These are phyloP conservation scores for Kwoniella shivajii DNA, from an alignment of 1,284 basidiomycete species.

Conservation along the genomic window DNA sequence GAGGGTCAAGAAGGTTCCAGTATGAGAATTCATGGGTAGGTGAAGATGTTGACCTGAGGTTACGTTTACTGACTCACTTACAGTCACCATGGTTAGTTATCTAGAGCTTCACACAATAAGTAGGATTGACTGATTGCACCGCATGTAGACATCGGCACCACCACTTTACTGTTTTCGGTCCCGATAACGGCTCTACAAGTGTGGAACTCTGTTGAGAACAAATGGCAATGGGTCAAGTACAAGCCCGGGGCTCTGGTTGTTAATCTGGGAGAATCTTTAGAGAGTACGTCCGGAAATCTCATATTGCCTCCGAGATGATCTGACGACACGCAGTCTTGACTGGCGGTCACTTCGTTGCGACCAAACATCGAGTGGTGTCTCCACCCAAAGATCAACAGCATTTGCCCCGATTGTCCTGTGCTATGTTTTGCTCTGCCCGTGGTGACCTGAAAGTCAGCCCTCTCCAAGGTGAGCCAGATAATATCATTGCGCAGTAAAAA, in stretches of 20 bases:
- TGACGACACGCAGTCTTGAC: neutral
- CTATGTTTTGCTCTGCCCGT: neutral
- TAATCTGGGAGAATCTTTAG: slow-evolving; percentile 37
- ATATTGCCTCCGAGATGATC: neutral
- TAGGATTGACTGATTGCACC: slow-evolving; percentile 46
- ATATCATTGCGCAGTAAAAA: neutral
- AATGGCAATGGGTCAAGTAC: slow-evolving; percentile 53
- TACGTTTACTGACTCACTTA: neutral
- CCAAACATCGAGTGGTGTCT: slow-evolving; percentile 16
- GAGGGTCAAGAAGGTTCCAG: slow-evolving; percentile 38
- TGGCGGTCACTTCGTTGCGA: slow-evolving; percentile 36
- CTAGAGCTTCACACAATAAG: too few species aligned
- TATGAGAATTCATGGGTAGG: slow-evolving; percentile 35
- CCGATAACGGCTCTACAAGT: slow-evolving; percentile 55
- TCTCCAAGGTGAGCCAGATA: neutral
- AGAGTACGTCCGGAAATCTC: slow-evolving; percentile 8
- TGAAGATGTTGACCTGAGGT: neutral
- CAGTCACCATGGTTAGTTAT: neutral
- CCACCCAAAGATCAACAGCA: neutral
- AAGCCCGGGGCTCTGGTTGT: slow-evolving; percentile 34
- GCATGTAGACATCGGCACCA: slow-evolving; percentile 53
- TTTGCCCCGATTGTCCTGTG: neutral
- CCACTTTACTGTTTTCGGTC: slow-evolving; percentile 53
- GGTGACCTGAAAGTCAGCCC: neutral
- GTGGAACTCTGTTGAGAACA: slow-evolving; percentile 48